Percentiles rank a stretch among this genome's conserved stretches.
These are phyloP conservation scores for Penicillium brevicompactum DNA, from an alignment of 2,329 filamentous ascomycete species.

Conservation along the genomic window DNA sequence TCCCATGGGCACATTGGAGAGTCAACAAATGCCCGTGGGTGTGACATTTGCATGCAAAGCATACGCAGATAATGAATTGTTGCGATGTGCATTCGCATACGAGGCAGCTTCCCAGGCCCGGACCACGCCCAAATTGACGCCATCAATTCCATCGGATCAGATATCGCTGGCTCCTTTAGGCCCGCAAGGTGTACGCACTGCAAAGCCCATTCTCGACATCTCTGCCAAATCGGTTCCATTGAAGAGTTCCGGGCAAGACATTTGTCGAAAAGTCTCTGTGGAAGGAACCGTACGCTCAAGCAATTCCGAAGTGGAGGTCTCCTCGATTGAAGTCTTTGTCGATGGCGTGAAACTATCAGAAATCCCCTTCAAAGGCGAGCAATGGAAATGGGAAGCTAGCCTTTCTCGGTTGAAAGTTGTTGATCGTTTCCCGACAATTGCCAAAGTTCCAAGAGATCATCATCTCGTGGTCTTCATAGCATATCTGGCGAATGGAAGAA, in stretches of 20 bases:
- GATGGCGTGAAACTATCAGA: neutral
- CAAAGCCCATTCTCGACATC: neutral
- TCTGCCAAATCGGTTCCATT: neutral
- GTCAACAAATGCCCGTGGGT: slow-evolving; percentile 27
- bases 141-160: neutral
- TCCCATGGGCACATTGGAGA: slow-evolving; percentile 28
- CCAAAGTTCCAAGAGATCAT: slow-evolving; percentile 2
- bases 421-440: slow-evolving; percentile 2
- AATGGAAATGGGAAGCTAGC: neutral
- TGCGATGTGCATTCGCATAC: slow-evolving; percentile 26
- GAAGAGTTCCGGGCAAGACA: neutral
- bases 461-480: slow-evolving; percentile 3
- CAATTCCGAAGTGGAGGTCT: neutral
- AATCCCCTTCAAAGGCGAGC: neutral
- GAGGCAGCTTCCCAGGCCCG: slow-evolving; percentile 18
- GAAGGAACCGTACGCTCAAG: slow-evolving; percentile 2
- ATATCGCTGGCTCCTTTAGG: neutral
- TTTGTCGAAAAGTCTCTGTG: neutral
- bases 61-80: slow-evolving; percentile 28
- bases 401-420: neutral
- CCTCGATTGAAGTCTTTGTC: slow-evolving; percentile 2
- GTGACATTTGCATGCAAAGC: slow-evolving; percentile 28
- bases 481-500: slow-evolving; percentile 1
- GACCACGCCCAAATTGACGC: neutral
- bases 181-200: neutral